A percentile compares a stretch with the other conserved stretches of the same genome.
These are phyloP conservation scores for Candida hungchunana DNA, from an alignment of 805 yeast species.

Conservation along the genomic window DNA sequence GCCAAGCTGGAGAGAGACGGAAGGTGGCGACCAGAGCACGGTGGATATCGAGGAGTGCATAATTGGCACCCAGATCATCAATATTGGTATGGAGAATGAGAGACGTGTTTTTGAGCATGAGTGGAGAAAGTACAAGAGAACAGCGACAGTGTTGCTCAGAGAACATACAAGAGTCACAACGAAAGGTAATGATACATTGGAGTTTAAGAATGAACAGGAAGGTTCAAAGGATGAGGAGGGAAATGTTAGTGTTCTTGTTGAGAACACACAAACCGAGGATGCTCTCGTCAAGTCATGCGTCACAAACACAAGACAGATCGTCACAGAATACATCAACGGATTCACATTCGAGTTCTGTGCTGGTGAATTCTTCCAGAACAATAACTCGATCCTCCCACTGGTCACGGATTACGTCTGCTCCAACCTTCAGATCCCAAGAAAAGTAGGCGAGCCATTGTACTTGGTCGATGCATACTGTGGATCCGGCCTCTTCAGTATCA, in stretches of 20 bases:
- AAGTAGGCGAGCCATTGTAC: constrained; percentile 49
- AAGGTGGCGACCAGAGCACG: constrained; percentile 59
- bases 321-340: constrained; percentile 72
- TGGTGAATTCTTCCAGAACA: constrained; percentile 95
- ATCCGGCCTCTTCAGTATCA: constrained; percentile 86
- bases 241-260: constrained; percentile 35
- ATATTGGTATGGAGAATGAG: constrained; percentile 69
- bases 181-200: constrained; percentile 23
- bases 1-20: constrained; percentile 56
- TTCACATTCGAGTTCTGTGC: constrained; percentile 84
- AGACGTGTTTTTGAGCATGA: constrained; percentile 48
- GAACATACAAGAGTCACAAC: constrained; percentile 55
- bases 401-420: constrained; percentile 79
- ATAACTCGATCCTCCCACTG: constrained; percentile 81
- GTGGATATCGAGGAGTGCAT: constrained; percentile 92
- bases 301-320: constrained; percentile 73
- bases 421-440: constrained; percentile 47
- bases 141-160: constrained; percentile 82
- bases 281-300: constrained; percentile 63
- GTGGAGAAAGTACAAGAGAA: constrained; percentile 53
- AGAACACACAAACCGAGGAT: constrained; percentile 21
- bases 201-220: constrained; percentile 32
- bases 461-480: constrained; percentile 96
- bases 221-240: constrained; percentile 42
- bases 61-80: constrained; percentile 79